Conservation (phyloP, 2,329 filamentous ascomycete genomes). For the Neofusicoccum parvum region DNA sequence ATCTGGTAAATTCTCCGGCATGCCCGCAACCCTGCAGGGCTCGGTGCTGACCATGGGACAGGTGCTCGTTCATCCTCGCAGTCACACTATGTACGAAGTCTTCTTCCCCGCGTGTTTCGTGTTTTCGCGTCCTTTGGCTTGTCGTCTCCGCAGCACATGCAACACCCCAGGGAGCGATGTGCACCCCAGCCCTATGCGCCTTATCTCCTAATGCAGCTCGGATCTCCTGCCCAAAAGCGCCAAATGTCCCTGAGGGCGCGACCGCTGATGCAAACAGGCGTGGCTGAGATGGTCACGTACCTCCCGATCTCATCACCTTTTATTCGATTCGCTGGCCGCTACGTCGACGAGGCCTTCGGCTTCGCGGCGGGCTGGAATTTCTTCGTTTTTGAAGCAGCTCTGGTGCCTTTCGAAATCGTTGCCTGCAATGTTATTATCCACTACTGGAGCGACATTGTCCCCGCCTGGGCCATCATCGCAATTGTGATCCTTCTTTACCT, state of each 20-base stretch:
- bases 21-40: not conserved
- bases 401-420: conserved; percentile 69
- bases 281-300: conserved; percentile 78
- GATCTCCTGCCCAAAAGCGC: not conserved
- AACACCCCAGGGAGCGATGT: conserved; percentile 22
- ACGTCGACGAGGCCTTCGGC: conserved; percentile 74
- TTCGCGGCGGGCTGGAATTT: conserved; percentile 76
- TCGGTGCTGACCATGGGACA: conserved; percentile 25
- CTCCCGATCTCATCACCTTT: conserved; percentile 77
- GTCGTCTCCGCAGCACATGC: not conserved
- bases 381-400: conserved; percentile 68
- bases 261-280: conserved; percentile 37
- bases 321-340: conserved; percentile 74
- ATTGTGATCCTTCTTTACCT: conserved; percentile 69
- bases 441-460: conserved; percentile 68
- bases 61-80: conserved; percentile 46
- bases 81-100: conserved; percentile 42
- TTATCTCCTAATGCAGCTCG: conserved; percentile 23
- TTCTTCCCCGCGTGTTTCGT: not conserved
- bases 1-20: conserved; percentile 38
- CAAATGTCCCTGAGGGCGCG: not conserved
- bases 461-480: conserved; percentile 61
- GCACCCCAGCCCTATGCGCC: conserved; percentile 30
- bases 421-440: conserved; percentile 75
- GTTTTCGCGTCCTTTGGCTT: not conserved